Evolutionary conservation across 768 basidiomycete genomes (phyloP).

Genomic region (Serendipita sp.): DNA sequence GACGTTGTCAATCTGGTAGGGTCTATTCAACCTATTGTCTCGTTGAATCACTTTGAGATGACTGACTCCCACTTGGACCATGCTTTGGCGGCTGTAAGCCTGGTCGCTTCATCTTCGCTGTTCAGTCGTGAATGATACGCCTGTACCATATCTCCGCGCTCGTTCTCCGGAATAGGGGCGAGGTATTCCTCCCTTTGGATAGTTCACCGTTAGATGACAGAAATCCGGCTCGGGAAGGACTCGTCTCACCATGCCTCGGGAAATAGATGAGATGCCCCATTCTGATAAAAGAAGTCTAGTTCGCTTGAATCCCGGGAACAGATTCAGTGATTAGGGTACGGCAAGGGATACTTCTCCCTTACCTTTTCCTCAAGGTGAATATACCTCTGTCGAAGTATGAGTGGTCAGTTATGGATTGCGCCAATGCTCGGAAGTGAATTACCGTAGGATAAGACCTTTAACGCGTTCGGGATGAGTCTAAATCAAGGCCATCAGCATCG

Average conservation of each 20-base stretch:
- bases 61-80: constrained; percentile 88
- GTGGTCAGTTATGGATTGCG: no score
- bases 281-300: constrained; percentile 85
- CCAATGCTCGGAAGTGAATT: background rate
- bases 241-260: constrained; percentile 65
- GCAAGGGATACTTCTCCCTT: background rate
- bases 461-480: constrained; percentile 72
- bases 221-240: no score
- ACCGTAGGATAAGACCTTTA: constrained; percentile 52
- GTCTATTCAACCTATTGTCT: no score
- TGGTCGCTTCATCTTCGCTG: constrained; percentile 48
- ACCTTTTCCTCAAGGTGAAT: constrained; percentile 69
- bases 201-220: background rate
- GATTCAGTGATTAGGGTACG: background rate
- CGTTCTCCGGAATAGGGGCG: constrained; percentile 61
- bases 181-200: constrained; percentile 62
- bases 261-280: constrained; percentile 66
- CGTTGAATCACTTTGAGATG: constrained; percentile 20
- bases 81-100: constrained; percentile 58
- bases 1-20: constrained; percentile 77
- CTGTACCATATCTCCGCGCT: constrained; percentile 62
- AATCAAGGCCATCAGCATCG: background rate
- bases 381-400: constrained; percentile 44
- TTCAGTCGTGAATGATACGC: constrained; percentile 76
- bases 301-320: constrained; percentile 29